Conservation (phyloP, 495 filamentous ascomycete species). For the Aspergillus baeticus region DNA sequence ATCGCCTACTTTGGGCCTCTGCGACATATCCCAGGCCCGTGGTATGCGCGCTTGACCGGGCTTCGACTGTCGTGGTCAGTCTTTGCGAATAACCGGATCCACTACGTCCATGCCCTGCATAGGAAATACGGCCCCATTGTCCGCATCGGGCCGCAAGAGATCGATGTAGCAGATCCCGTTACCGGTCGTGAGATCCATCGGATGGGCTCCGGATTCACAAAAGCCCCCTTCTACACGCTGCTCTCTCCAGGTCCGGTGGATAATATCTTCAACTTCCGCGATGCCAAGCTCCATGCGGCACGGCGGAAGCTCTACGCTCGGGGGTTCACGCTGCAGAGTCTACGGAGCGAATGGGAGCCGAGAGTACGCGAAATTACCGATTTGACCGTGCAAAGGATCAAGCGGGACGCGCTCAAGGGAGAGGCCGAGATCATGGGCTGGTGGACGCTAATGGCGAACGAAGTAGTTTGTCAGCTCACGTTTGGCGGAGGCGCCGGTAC, state of each 20-base stretch:
- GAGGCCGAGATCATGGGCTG: conserved; percentile 41
- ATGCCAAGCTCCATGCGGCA: conserved; percentile 21
- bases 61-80: not conserved
- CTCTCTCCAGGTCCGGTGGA: conserved; percentile 9
- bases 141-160: conserved; percentile 7
- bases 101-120: conserved; percentile 7
- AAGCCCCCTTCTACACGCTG: conserved; percentile 8
- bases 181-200: conserved; percentile 8
- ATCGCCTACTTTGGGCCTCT: not conserved
- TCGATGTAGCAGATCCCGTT: conserved; percentile 5
- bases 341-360: conserved; percentile 17
- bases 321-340: conserved; percentile 27
- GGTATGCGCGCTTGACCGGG: not conserved
- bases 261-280: conserved; percentile 27
- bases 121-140: conserved; percentile 11
- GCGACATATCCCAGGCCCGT: conserved; percentile 1
- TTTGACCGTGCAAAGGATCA: conserved; percentile 26
- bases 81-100: not conserved
- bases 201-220: conserved; percentile 6
- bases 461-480: conserved; percentile 44
- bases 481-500: conserved; percentile 38
- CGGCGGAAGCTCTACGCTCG: conserved; percentile 25
- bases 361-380: conserved; percentile 19
- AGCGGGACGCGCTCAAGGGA: conserved; percentile 20
- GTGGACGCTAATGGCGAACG: conserved; percentile 45